These are phyloP conservation scores for Boletus sp. DNA, from an alignment of 1,284 basidiomycete genomes.

Conservation along the genomic window DNA sequence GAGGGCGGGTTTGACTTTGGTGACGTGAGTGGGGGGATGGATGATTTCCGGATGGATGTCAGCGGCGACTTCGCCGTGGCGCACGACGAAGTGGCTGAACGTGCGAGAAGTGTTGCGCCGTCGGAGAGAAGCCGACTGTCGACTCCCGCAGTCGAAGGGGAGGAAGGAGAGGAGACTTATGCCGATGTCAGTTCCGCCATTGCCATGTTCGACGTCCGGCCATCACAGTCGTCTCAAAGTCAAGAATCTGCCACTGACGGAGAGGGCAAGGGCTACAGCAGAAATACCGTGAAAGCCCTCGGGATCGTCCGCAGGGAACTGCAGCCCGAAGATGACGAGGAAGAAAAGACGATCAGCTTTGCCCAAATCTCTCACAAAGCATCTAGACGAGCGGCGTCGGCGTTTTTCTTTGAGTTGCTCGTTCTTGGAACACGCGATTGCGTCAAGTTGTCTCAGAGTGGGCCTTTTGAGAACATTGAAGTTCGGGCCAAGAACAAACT, in stretches of 20 bases:
- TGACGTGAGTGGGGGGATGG: conserved; percentile 48
- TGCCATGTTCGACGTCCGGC: conserved; percentile 74
- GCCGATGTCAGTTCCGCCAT: conserved; percentile 75
- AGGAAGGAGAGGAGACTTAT: conserved; percentile 60
- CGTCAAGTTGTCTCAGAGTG: conserved; percentile 72
- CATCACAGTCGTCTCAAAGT: conserved; percentile 44
- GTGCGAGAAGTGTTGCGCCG: conserved; percentile 38
- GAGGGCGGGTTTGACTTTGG: conserved; percentile 55
- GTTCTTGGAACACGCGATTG: conserved; percentile 92
- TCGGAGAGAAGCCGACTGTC: conserved; percentile 64
- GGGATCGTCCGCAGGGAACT: conserved; percentile 78
- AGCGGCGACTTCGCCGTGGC: conserved; percentile 31
- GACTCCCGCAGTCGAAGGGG: conserved; percentile 62
- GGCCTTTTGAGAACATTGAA: conserved; percentile 83
- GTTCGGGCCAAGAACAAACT: conserved; percentile 80
- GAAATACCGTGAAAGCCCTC: conserved; percentile 88
- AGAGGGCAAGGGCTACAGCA: conserved; percentile 76
- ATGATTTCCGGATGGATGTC: conserved; percentile 67
- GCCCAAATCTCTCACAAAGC: conserved; percentile 51
- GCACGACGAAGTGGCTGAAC: conserved; percentile 28
- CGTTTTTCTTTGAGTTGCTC: conserved; percentile 97
- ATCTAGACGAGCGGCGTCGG: conserved; percentile 84
- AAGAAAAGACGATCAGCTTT: conserved; percentile 58
- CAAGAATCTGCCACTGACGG: conserved; percentile 40
- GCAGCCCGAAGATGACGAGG: conserved; percentile 54